These are phyloP conservation scores for Rhodotorula babjevae DNA, from an alignment of 768 basidiomycete species.

Conservation along the genomic window DNA sequence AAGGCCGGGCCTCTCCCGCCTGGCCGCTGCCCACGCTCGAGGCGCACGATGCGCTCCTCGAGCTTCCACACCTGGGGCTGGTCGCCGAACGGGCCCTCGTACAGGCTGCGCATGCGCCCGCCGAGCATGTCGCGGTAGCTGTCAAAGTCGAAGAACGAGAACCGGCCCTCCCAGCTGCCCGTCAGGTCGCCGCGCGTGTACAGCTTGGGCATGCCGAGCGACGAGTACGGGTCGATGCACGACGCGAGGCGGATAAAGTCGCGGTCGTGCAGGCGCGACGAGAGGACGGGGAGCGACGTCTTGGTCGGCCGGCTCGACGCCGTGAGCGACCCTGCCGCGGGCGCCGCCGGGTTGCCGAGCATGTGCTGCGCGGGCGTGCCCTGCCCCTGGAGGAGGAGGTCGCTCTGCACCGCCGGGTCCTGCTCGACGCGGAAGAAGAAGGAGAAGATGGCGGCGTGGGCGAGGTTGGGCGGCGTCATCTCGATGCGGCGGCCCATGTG, in stretches of 20 bases:
- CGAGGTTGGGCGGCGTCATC: slow-evolving; percentile 47
- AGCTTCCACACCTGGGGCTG: slow-evolving; percentile 89
- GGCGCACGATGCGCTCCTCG: slow-evolving; percentile 34
- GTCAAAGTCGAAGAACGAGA: slow-evolving; percentile 69
- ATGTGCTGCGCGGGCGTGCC: slow-evolving; percentile 24
- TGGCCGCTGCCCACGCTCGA: slow-evolving; percentile 26
- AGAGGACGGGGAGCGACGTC: slow-evolving; percentile 31
- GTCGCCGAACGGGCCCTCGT: slow-evolving; percentile 68
- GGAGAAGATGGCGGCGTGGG: slow-evolving; percentile 49
- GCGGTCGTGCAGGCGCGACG: slow-evolving; percentile 45
- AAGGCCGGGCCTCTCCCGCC: slow-evolving; percentile 43
- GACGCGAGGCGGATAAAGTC: slow-evolving; percentile 45
- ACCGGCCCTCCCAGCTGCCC: slow-evolving; percentile 44
- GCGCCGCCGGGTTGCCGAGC: neutral
- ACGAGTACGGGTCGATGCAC: slow-evolving; percentile 46
- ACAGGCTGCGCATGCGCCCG: slow-evolving; percentile 54
- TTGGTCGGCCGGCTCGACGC: slow-evolving; percentile 23
- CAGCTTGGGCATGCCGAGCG: slow-evolving; percentile 42
- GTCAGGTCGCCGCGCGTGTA: slow-evolving; percentile 29
- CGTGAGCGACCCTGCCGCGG: slow-evolving; percentile 1
- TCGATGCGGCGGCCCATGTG: slow-evolving; percentile 45
- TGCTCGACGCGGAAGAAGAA: slow-evolving; percentile 45
- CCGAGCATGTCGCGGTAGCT: slow-evolving; percentile 55
- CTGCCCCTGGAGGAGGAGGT: slow-evolving; percentile 18
- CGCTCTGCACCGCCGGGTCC: slow-evolving; percentile 29